Conservation (phyloP, 176 grass and related monocot species). For the Carex cristatella region DNA sequence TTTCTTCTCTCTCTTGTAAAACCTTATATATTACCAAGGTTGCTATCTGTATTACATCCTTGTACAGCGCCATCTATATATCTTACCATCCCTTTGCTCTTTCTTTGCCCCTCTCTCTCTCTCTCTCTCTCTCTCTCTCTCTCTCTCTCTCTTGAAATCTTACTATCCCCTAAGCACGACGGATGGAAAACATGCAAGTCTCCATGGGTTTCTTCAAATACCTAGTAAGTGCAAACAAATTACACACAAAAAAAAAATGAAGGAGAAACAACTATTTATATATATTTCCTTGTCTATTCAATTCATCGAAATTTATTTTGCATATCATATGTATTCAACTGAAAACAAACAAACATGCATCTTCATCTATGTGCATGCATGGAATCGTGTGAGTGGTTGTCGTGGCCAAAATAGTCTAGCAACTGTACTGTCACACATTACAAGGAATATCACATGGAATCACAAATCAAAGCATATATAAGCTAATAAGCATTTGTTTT, state of each 20-base stretch:
- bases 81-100: neutral
- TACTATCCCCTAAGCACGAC: neutral
- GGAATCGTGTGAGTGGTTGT: neutral
- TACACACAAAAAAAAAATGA: neutral
- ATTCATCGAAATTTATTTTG: neutral
- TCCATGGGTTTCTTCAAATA: slow-evolving; percentile 3
- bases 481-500: neutral
- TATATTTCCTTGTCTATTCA: neutral
- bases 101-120: slow-evolving; percentile 9
- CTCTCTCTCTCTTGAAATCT: slow-evolving; percentile 3
- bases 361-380: neutral
- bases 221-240: neutral
- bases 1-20: slow-evolving; percentile 2
- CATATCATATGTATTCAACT: neutral
- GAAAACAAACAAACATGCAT: neutral
- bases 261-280: neutral
- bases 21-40: neutral
- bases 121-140: slow-evolving; percentile 24
- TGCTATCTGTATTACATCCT: neutral
- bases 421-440: neutral
- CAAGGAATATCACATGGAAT: neutral
- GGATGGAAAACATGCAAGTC: slow-evolving; percentile 7
- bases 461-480: neutral
- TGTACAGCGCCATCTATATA: neutral
- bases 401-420: neutral